Evolutionary conservation across 352 stramenopile genomes (phyloP), one percentile per base, ranked within the genome.

Genomic region (Pythium folliculosum): DNA sequence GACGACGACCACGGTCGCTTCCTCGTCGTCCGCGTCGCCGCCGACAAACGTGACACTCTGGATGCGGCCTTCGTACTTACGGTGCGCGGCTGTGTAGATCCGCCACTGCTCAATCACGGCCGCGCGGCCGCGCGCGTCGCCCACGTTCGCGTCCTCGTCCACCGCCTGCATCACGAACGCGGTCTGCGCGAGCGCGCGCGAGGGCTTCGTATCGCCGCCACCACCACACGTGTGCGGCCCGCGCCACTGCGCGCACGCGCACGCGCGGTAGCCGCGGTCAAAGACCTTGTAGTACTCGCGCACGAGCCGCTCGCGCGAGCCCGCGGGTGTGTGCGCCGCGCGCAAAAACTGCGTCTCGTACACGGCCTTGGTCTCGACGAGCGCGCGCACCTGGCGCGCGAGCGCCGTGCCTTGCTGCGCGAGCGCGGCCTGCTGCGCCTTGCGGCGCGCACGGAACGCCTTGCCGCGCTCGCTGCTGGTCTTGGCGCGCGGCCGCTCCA

Each of bases 381-480:
- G 40, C 38, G 40, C 40, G 6, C 14, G 19, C 14, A 63, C 23
- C 17, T 49, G n/a, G 35, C 40, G 37, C 23, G 21, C 10, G 13
- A 60, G n/a, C 32, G 44, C 17, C 17, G 48, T 21, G 23, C 6
- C 14, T 3, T 51, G 48, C 44, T 51, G 30, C 4, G 44, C 52
- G 23, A 71, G 43, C 21, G 53, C 47, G 1, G 1, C 43, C 12
- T 62, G 38, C 9, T 61, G 32, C 22, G 60, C 35, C 23, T 55
- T 54, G 17, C 40, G 53, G 7, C 44, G 35, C 4, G 58, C 52
- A 0, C 60, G 66, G 27, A 68, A 68, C 6, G 21, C 66, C 32
- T 67, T 68, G 52, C 60, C 59, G 25, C 66, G 66, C 23, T 63
- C 52, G 40, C 66, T 72, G 27, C 51, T 72, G 19, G 44, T 57